Evolutionary conservation across 208 protist genomes (phyloP).

Genomic region (Trypanosoma scelopori): DNA sequence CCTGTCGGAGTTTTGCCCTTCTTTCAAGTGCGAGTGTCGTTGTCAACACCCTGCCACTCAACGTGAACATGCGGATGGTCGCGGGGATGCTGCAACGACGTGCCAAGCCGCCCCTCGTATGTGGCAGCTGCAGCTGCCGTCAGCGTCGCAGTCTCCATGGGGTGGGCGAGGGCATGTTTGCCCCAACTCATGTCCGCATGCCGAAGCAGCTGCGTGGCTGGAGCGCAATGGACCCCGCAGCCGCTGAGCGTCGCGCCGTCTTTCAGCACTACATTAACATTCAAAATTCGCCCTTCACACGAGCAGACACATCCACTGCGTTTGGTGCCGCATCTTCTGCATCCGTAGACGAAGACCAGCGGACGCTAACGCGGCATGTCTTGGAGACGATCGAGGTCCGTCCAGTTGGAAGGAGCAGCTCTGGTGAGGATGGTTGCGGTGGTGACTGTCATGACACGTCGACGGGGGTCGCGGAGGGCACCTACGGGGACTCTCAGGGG

Average conservation of each 20-base stretch:
- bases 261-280: constrained; percentile 18
- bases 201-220: background rate
- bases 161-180: background rate
- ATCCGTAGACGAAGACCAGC: background rate
- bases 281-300: constrained; percentile 12
- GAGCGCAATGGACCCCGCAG: background rate
- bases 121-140: background rate
- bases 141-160: background rate
- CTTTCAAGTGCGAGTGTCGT: background rate
- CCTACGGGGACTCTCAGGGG: background rate
- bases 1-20: no score
- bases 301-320: background rate
- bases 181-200: background rate
- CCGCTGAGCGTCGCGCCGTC: background rate
- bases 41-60: background rate
- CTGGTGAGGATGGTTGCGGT: background rate
- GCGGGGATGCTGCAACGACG: background rate
- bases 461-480: background rate
- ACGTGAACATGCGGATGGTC: no score
- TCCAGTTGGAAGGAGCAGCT: background rate
- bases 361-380: background rate
- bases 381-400: constrained; percentile 20
- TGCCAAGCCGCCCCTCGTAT: background rate
- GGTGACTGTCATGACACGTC: background rate
- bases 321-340: background rate